A percentile compares a stretch with the other conserved stretches of the same genome.
phyloP scores from a whole-genome alignment of 768 basidiomycete species.

The Lanmaoa rubissima region DNA sequence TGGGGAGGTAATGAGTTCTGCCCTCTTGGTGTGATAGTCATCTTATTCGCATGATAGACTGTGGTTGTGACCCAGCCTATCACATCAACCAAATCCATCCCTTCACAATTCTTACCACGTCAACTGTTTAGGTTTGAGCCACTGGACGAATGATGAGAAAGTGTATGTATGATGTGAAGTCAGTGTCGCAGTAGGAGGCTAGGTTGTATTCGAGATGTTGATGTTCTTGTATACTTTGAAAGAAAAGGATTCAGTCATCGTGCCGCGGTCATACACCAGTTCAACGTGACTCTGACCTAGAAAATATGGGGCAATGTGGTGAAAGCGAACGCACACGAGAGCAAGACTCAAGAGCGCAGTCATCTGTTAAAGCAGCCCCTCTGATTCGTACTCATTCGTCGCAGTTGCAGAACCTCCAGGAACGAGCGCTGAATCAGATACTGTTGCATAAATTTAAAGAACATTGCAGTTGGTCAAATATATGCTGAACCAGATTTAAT shows the following conservation, averaged over 20 bases:
- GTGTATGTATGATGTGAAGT: background rate
- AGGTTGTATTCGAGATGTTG: background rate
- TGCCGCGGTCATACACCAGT: too few species aligned
- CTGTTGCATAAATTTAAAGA: background rate
- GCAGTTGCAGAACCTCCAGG: background rate
- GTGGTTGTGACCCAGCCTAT: background rate
- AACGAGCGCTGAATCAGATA: background rate
- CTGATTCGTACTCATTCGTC: background rate
- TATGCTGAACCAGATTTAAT: too few species aligned
- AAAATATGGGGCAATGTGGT: background rate
- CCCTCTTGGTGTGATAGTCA: background rate
- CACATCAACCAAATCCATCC: too few species aligned
- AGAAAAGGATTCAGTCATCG: background rate
- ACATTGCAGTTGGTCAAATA: too few species aligned
- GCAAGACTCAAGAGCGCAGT: background rate
- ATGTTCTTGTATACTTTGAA: too few species aligned
- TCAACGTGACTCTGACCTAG: too few species aligned
- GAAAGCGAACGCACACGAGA: background rate
- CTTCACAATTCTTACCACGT: too few species aligned
- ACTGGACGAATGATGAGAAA: too few species aligned
- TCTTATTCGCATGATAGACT: background rate
- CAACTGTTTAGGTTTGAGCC: too few species aligned
- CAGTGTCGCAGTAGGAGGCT: background rate
- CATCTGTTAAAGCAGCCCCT: background rate
- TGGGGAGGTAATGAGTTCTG: background rate